These are phyloP conservation scores for Solanum bulbocastanum DNA, from an alignment of 257 asterid species.

Conservation along the genomic window DNA sequence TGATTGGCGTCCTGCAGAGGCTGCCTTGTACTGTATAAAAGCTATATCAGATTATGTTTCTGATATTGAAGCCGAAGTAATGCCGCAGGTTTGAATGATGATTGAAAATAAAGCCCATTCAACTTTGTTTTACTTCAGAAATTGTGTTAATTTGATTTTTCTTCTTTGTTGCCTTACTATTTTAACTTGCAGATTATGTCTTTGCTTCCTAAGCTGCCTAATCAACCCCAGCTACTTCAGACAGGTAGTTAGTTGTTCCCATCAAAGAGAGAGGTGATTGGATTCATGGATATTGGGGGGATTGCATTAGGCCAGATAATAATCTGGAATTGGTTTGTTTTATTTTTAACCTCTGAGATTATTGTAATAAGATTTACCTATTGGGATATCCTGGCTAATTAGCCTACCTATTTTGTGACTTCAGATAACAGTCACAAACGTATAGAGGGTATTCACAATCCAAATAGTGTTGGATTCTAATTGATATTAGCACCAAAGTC, in stretches of 20 bases:
- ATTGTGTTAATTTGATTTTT: not conserved
- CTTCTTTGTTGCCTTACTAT: not conserved
- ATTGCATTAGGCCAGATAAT: not conserved
- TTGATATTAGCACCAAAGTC: not conserved
- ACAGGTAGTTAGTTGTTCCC: slow-evolving; percentile 50
- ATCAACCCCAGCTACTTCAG: slow-evolving; percentile 86
- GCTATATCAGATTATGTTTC: slow-evolving; percentile 91
- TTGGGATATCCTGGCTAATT: not conserved
- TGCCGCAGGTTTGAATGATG: slow-evolving; percentile 78
- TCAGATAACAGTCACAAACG: not conserved
- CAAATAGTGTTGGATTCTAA: not conserved
- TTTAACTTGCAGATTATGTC: slow-evolving; percentile 62
- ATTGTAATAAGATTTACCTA: not conserved
- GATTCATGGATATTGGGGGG: not conserved
- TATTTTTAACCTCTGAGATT: not conserved
- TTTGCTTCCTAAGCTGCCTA: slow-evolving; percentile 84
- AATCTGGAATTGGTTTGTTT: not conserved
- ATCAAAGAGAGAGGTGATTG: not conserved
- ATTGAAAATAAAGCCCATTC: not conserved
- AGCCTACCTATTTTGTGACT: not conserved
- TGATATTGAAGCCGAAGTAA: slow-evolving; percentile 57
- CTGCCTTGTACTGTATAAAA: slow-evolving; percentile 84
- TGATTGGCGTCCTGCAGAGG: slow-evolving; percentile 96
- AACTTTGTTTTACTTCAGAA: not conserved
- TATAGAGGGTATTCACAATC: not conserved